phyloP scores from a whole-genome alignment of 331 rosid species.

The Malus hybrid region DNA sequence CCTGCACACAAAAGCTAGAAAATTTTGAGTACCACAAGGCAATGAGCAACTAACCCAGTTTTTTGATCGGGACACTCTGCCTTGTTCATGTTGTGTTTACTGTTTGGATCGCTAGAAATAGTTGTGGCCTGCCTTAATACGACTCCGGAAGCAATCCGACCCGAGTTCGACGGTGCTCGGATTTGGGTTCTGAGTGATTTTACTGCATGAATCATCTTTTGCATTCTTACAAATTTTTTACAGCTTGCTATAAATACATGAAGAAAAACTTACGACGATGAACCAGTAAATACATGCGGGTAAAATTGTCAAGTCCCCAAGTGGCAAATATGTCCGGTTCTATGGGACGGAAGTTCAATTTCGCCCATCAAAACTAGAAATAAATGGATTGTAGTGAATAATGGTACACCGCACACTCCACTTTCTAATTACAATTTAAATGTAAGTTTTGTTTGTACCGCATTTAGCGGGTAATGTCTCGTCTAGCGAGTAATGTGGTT shows the following conservation, averaged over 20 bases:
- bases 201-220: constrained; percentile 4
- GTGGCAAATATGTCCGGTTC: not conserved
- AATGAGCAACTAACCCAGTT: constrained; percentile 28
- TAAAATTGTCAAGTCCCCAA: not conserved
- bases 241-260: not conserved
- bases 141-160: not conserved
- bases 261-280: not conserved
- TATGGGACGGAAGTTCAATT: not conserved
- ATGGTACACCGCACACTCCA: no score
- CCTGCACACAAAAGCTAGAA: not conserved
- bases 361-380: not conserved
- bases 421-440: no score
- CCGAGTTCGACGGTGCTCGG: not conserved
- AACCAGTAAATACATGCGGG: not conserved
- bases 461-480: no score
- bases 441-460: no score
- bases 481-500: no score
- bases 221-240: not conserved
- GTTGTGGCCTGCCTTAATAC: not conserved
- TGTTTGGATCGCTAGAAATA: constrained; percentile 17
- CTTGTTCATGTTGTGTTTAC: constrained; percentile 26
- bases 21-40: not conserved
- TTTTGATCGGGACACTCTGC: constrained; percentile 10
- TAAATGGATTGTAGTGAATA: no score
- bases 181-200: not conserved